phyloP scores from a whole-genome alignment of 1,139 yeast species.

The Protomyces gravidus region DNA sequence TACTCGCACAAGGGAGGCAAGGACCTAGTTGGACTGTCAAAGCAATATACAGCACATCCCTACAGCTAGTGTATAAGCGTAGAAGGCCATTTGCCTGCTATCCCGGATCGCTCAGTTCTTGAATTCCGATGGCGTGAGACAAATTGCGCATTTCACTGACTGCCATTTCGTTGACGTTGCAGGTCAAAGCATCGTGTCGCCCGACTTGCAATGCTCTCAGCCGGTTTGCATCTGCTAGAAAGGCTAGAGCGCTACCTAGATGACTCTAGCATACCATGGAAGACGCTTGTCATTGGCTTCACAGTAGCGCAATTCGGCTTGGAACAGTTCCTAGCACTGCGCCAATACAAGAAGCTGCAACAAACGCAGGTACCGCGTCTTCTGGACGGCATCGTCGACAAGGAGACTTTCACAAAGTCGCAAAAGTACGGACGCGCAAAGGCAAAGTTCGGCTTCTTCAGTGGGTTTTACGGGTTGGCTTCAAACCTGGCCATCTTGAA shows the following conservation, averaged over 20 bases:
- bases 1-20: no score
- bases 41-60: no score
- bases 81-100: no score
- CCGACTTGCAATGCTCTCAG: neutral
- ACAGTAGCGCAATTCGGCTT: conserved; percentile 21
- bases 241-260: neutral
- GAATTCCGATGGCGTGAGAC: no score
- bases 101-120: no score
- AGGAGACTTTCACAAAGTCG: conserved; percentile 71
- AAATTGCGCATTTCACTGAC: no score
- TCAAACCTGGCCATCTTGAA: conserved; percentile 59
- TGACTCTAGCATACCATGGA: conserved; percentile 6
- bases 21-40: no score
- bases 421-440: conserved; percentile 81
- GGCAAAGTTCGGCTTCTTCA: conserved; percentile 61
- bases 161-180: no score
- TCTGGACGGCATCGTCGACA: conserved; percentile 54
- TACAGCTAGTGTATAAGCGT: no score
- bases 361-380: conserved; percentile 58
- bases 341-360: conserved; percentile 70
- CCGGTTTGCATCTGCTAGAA: neutral
- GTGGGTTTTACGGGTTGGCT: conserved; percentile 51
- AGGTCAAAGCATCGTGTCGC: neutral
- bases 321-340: conserved; percentile 53
- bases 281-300: conserved; percentile 23